Evolutionary conservation across 768 basidiomycete genomes (phyloP).

Genomic region (Cytidiella melzeri): DNA sequence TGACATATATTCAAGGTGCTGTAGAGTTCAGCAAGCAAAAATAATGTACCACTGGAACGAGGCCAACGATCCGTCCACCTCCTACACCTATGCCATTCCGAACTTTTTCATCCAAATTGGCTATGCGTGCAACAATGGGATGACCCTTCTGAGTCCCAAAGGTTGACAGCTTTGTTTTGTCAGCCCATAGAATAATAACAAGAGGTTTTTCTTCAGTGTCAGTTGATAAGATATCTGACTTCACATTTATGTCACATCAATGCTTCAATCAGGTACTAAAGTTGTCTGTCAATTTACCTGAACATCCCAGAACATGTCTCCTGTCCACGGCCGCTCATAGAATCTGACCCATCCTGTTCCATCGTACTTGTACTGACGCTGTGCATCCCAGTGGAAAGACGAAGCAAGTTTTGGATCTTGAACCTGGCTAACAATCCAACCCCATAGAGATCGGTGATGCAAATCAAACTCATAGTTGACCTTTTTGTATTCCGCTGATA

Average conservation of each 20-base stretch:
- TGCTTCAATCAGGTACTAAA: background rate
- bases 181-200: conserved; percentile 15
- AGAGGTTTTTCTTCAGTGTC: background rate
- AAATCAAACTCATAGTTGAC: no score
- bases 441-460: conserved; percentile 11
- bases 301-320: conserved; percentile 6
- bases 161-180: conserved; percentile 17
- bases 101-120: conserved; percentile 15
- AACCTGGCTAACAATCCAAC: conserved; percentile 6
- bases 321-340: conserved; percentile 14
- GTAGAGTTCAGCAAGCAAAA: background rate
- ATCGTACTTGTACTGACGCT: conserved; percentile 8
- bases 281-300: conserved; percentile 9
- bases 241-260: background rate
- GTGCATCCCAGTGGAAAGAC: conserved; percentile 13
- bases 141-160: conserved; percentile 18
- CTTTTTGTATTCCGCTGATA: no score
- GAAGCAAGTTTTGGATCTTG: conserved; percentile 9
- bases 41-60: conserved; percentile 20
- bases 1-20: background rate
- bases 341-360: conserved; percentile 6
- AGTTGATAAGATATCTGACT: background rate
- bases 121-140: conserved; percentile 15
- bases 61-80: conserved; percentile 20
- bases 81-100: conserved; percentile 13